Conservation (phyloP, 306 rosid species). For the Lotus japonicus region DNA sequence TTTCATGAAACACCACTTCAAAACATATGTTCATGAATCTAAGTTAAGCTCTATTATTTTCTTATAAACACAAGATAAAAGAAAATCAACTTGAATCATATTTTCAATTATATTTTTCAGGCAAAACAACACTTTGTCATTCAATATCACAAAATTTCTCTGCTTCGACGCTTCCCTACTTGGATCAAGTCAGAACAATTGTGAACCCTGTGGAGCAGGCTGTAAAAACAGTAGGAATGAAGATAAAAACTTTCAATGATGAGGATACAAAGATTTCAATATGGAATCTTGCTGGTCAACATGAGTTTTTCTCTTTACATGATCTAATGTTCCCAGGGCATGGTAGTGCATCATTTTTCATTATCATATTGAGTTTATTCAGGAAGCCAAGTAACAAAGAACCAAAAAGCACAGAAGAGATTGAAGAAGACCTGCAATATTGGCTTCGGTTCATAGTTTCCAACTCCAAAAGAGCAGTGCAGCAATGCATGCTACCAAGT, state of each 20-base stretch:
- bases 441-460: conserved; percentile 96
- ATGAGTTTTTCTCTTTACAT: conserved; percentile 80
- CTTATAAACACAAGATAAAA: background rate
- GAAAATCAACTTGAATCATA: background rate
- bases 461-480: conserved; percentile 74
- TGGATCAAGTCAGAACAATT: conserved; percentile 79
- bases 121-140: conserved; percentile 77
- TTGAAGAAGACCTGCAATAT: conserved; percentile 89
- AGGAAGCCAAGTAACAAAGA: conserved; percentile 74
- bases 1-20: background rate
- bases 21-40: background rate
- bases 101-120: conserved; percentile 37
- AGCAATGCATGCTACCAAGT: conserved; percentile 82
- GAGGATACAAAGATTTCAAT: conserved; percentile 72
- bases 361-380: conserved; percentile 66
- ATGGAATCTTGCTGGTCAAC: conserved; percentile 97
- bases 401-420: conserved; percentile 59
- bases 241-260: conserved; percentile 73
- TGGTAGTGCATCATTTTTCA: conserved; percentile 81
- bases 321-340: conserved; percentile 97
- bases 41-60: background rate
- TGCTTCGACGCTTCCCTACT: conserved; percentile 54
- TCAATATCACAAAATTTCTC: conserved; percentile 73
- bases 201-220: conserved; percentile 88
- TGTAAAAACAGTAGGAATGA: conserved; percentile 68